Evolutionary conservation across 352 stramenopile genomes (phyloP).

Genomic region (Globisporangium perplexum): DNA sequence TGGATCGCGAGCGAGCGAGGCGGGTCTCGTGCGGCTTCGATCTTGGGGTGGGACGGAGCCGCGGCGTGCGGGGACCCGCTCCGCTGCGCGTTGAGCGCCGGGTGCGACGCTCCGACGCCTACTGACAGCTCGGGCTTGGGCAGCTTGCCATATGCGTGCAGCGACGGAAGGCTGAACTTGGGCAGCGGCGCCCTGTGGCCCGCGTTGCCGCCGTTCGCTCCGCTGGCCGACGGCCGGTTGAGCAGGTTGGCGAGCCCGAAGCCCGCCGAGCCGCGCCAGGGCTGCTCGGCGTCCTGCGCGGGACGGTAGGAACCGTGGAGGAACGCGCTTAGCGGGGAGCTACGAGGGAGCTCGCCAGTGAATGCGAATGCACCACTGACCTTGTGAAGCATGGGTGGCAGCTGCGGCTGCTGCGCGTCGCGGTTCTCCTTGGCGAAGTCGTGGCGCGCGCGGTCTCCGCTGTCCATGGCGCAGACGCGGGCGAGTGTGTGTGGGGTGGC

Average conservation of each 20-base stretch:
- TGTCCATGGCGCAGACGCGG: conserved; percentile 15
- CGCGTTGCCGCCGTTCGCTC: background rate
- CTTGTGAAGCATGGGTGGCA: conserved; percentile 7
- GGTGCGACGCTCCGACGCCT: conserved; percentile 18
- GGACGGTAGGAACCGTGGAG: conserved; percentile 8
- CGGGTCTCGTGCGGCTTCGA: background rate
- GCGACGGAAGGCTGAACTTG: conserved; percentile 68
- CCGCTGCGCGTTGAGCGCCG: conserved; percentile 18
- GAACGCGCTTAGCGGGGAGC: conserved; percentile 17
- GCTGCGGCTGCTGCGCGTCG: conserved; percentile 11
- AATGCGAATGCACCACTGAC: conserved; percentile 8
- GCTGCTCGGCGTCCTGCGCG: conserved; percentile 57
- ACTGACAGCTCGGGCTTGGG: conserved; percentile 43
- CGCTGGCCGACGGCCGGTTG: conserved; percentile 27
- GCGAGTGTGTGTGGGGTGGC: background rate
- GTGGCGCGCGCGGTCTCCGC: conserved; percentile 10
- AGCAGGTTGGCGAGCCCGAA: conserved; percentile 82
- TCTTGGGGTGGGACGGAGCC: background rate
- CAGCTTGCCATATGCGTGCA: conserved; percentile 70
- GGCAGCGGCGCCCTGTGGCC: conserved; percentile 23
- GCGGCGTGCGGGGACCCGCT: background rate
- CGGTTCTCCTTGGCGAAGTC: conserved; percentile 24
- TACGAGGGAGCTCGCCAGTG: conserved; percentile 2
- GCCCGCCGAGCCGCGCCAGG: conserved; percentile 55
- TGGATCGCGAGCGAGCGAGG: conserved; percentile 8